Evolutionary conservation across 78 protist genomes (phyloP).

Genomic region (Cavenderia fasciculata): DNA sequence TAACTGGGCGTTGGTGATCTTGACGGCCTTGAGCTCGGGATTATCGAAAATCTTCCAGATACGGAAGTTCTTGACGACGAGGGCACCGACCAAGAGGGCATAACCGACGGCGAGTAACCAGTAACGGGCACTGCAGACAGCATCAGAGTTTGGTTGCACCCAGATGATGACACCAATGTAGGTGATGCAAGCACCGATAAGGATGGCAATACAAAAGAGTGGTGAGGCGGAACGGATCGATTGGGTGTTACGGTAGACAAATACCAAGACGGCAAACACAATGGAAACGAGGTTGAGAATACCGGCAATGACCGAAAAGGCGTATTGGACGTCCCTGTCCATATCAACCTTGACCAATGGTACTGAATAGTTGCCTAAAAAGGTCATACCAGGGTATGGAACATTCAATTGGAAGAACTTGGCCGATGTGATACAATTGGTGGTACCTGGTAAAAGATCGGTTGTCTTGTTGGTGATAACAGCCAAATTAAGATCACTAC

Average conservation of each 20-base stretch:
- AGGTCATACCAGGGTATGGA: constrained; percentile 32
- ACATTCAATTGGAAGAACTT: neutral
- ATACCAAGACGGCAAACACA: neutral
- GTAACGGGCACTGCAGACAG: constrained; percentile 17
- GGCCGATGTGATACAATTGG: neutral
- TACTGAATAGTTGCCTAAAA: constrained; percentile 20
- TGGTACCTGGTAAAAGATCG: neutral
- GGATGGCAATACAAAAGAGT: constrained; percentile 6
- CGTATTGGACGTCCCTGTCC: neutral
- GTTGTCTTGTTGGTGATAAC: neutral
- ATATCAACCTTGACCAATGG: neutral
- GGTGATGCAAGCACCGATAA: constrained; percentile 44
- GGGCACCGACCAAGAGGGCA: constrained; percentile 23
- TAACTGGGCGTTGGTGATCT: constrained; percentile 60
- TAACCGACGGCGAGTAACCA: constrained; percentile 63
- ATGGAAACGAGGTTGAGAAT: neutral
- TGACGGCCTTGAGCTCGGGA: constrained; percentile 48
- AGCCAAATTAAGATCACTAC: neutral
- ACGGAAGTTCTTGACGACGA: constrained; percentile 58
- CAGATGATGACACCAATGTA: constrained; percentile 42
- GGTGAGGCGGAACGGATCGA: constrained; percentile 68
- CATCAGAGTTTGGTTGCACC: neutral
- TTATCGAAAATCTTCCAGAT: constrained; percentile 60
- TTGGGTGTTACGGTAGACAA: neutral
- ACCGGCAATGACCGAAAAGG: neutral